Evolutionary conservation across 176 grass and related monocot genomes (phyloP).

Genomic region (Microstegium vimineum): DNA sequence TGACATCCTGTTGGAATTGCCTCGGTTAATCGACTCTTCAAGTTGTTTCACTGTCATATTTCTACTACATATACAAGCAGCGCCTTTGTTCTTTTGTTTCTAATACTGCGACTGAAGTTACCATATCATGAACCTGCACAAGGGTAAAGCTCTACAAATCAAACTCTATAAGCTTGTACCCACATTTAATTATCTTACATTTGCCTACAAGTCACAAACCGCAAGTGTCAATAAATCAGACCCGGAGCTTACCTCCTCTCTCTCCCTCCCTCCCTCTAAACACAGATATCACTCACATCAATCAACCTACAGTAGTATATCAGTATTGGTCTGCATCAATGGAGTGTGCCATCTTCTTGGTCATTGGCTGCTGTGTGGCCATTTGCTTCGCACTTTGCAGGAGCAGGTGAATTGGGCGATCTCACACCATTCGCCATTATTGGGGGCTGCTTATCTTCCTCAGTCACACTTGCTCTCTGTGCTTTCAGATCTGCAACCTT

Average conservation of each 20-base stretch:
- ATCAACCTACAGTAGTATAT: not conserved
- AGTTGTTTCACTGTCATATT: conserved; percentile 28
- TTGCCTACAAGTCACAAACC: conserved; percentile 18
- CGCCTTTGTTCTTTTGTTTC: not conserved
- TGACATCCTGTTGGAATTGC: conserved; percentile 3
- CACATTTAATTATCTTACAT: conserved; percentile 44
- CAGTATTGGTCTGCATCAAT: conserved; percentile 10
- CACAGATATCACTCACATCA: not conserved
- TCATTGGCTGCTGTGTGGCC: conserved; percentile 40
- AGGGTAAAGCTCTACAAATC: conserved; percentile 26
- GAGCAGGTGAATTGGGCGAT: conserved; percentile 2
- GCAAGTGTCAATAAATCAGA: not conserved
- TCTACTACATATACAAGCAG: conserved; percentile 49
- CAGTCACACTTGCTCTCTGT: conserved; percentile 5
- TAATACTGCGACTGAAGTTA: not conserved
- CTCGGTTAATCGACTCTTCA: conserved; percentile 36
- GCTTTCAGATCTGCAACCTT: conserved; percentile 44
- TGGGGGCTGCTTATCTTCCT: conserved; percentile 22
- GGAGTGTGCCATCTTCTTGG: not conserved
- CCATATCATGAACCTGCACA: conserved; percentile 23
- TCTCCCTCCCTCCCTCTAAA: not conserved
- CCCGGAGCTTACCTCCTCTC: not conserved
- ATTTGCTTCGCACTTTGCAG: conserved; percentile 32
- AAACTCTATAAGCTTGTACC: conserved; percentile 35
- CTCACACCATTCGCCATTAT: conserved; percentile 35